Evolutionary conservation across 192 early-diverging fungal genomes (phyloP).

Genomic region (Coemansia sp.): DNA sequence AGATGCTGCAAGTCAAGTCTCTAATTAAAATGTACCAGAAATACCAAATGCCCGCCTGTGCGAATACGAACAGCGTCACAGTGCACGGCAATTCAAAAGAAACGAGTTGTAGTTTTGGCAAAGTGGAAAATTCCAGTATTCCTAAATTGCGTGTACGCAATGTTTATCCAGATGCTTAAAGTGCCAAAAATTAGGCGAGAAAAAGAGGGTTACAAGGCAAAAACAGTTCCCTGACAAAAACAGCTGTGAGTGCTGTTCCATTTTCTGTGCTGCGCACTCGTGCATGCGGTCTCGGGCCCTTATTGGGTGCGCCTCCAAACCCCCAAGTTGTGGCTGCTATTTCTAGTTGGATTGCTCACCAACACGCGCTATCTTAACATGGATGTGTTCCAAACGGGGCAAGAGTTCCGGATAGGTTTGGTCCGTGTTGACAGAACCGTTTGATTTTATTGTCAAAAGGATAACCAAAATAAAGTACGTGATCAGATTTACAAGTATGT

Average conservation of each 20-base stretch:
- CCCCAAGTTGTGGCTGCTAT: too few species aligned
- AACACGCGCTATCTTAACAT: too few species aligned
- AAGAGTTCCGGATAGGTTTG: too few species aligned
- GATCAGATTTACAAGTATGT: conserved; percentile 1
- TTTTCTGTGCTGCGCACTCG: neutral
- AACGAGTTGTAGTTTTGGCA: too few species aligned
- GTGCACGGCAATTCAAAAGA: neutral
- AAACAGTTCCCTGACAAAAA: neutral
- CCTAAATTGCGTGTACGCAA: neutral
- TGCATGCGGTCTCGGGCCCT: neutral
- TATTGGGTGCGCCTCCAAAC: conserved; percentile 1
- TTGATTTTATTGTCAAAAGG: too few species aligned
- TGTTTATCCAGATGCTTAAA: conserved; percentile 4
- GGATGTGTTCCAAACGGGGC: too few species aligned
- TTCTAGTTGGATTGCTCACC: too few species aligned
- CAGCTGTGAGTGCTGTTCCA: neutral
- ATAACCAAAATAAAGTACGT: neutral
- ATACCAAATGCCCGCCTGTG: neutral
- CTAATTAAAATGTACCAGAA: neutral
- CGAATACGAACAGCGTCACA: neutral
- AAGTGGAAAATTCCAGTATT: neutral
- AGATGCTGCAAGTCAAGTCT: neutral
- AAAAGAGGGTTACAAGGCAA: neutral
- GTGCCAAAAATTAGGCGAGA: neutral
- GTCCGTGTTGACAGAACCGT: too few species aligned